These are phyloP conservation scores for Xylariales sp. DNA, from an alignment of 2,329 filamentous ascomycete species.

Conservation along the genomic window DNA sequence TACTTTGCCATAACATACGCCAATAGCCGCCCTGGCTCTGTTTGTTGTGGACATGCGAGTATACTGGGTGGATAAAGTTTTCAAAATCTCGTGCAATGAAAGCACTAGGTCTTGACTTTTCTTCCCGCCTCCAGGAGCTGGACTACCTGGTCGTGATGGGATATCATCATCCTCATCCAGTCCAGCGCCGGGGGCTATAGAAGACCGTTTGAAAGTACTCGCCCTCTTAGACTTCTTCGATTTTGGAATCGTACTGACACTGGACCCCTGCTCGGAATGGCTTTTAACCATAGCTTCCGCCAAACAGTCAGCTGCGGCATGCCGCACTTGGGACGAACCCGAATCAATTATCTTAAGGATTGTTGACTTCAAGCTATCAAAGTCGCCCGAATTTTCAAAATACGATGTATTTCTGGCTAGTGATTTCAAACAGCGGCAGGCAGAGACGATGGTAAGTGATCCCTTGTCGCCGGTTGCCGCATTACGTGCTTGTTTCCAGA, in stretches of 20 bases:
- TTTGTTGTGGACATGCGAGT: slow-evolving; percentile 82
- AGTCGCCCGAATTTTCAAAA: slow-evolving; percentile 90
- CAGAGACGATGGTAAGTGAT: slow-evolving; percentile 79
- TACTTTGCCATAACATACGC: slow-evolving; percentile 86
- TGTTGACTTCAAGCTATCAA: slow-evolving; percentile 85
- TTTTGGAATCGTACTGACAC: slow-evolving; percentile 62
- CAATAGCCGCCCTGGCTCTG: slow-evolving; percentile 82
- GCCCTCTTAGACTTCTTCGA: slow-evolving; percentile 74
- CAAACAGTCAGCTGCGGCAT: slow-evolving; percentile 87
- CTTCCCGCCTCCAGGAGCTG: slow-evolving; percentile 74
- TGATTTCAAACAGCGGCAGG: slow-evolving; percentile 81
- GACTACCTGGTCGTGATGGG: slow-evolving; percentile 74
- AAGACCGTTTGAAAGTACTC: slow-evolving; percentile 61
- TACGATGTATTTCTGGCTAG: slow-evolving; percentile 79
- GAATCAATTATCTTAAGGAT: slow-evolving; percentile 91
- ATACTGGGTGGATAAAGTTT: slow-evolving; percentile 83
- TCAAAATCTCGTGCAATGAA: slow-evolving; percentile 81
- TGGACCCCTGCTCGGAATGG: slow-evolving; percentile 71
- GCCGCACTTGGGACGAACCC: slow-evolving; percentile 77
- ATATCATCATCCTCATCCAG: slow-evolving; percentile 80
- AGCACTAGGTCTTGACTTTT: slow-evolving; percentile 77
- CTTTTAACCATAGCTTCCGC: slow-evolving; percentile 85
- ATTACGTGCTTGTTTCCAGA: slow-evolving; percentile 91
- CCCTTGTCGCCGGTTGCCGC: slow-evolving; percentile 84
- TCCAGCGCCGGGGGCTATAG: slow-evolving; percentile 69